Base-by-base conservation (phyloP, 768 basidiomycete genomes). In the Mycena polygramma region DNA sequence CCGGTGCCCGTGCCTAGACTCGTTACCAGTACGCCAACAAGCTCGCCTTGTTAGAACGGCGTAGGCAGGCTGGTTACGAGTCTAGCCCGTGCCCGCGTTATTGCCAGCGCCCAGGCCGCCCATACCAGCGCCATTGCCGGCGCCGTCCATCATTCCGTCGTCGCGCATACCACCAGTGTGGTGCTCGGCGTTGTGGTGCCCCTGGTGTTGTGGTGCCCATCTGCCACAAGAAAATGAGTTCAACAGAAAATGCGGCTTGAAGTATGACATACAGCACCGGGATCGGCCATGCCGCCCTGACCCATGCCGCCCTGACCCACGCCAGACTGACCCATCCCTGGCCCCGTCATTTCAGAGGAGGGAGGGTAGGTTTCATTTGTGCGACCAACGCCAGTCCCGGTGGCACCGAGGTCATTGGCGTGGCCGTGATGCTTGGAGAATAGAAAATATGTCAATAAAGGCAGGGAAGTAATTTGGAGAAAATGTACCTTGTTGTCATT, bases 401-500 rank as follows among this genome's bases (percentile, higher is more conserved):
- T n/a, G 52, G 22, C 22, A 15, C 39, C 45, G n/a, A 59, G 24
- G 13, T 58, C 57, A 30, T 35, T 39, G 6, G 48, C n/a, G 41
- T 20, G 20, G 43, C 2, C 37, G 49, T 60, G 26, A 10, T 10
- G 66, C 59, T 68, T 61, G 41, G 53, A 35, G 59, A 68, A 59
- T 59, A 61, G 39, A 37, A 35, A 45, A n/a, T 54, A 35, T 22
- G 58, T 59, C 13, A 67, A 39, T 11, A 7, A 1, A 26, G 1
- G 39, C 17, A 7, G 35, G 9, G 1, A 26, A 13, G 35, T 9
- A 13, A 30, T 10, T 9, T 45, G 0, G 14, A 11, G 19, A 8
- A 20, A 55, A 10, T 48, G 10, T 5, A 55, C 59, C 66, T 68
- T 68, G 59, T 68, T 68, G 52, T 48, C 26, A 59, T 68, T 51